These are phyloP conservation scores for Eucalyptus microcorys DNA, from an alignment of 345 rosid species.

Conservation along the genomic window DNA sequence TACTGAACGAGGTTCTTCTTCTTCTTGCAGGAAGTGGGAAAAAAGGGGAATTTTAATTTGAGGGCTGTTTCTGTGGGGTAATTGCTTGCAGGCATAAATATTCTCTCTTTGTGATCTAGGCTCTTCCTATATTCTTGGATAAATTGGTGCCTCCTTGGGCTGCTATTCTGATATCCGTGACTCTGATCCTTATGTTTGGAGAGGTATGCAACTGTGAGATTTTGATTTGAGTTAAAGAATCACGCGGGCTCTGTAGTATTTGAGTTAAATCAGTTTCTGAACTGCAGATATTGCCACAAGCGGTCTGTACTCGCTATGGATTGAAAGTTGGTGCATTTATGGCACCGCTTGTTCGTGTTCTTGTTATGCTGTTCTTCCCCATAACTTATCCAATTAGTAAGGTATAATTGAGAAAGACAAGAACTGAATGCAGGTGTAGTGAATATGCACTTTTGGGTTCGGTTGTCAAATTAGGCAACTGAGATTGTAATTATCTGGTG, in stretches of 20 bases:
- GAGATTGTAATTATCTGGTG: background rate
- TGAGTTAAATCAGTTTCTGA: background rate
- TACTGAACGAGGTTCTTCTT: slow-evolving; percentile 3
- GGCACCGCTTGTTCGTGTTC: slow-evolving; percentile 78
- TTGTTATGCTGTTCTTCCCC: slow-evolving; percentile 66
- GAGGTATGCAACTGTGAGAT: slow-evolving; percentile 39
- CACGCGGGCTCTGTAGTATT: background rate
- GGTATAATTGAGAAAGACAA: slow-evolving; percentile 15
- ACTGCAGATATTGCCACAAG: slow-evolving; percentile 81
- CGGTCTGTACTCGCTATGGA: slow-evolving; percentile 88
- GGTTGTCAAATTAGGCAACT: background rate
- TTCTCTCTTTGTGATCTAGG: slow-evolving; percentile 12
- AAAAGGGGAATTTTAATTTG: background rate
- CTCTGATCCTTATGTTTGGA: slow-evolving; percentile 75
- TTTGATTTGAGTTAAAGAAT: background rate
- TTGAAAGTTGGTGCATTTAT: slow-evolving; percentile 76
- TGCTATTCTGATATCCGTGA: slow-evolving; percentile 69
- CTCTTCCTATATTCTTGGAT: slow-evolving; percentile 87
- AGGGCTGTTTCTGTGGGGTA: background rate
- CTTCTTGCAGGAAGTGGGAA: background rate
- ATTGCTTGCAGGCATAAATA: background rate
- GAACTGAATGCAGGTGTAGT: background rate
- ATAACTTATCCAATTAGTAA: slow-evolving; percentile 92
- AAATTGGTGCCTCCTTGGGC: slow-evolving; percentile 76
- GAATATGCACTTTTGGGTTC: background rate